Evolutionary conservation across 331 rosid genomes (phyloP), one percentile per base, ranked within the genome.

Genomic region (Malus hybrid): DNA sequence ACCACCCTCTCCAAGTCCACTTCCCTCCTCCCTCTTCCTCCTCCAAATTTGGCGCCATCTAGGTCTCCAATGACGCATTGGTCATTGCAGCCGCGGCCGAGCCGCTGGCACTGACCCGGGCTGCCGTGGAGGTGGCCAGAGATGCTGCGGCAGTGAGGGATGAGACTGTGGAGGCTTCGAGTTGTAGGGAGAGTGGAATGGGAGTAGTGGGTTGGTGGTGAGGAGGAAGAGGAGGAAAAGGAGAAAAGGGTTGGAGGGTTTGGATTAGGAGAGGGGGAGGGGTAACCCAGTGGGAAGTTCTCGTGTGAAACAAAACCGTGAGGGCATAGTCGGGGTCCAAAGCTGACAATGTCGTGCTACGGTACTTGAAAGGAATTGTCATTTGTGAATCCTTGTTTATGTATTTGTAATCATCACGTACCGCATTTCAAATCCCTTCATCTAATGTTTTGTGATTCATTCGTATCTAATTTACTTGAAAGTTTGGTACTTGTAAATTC

Each of bases 141-240:
- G 87, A 89, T 0, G 83, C 89, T 34, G 78, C 22, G 65, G 82
- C 64, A 14, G 87, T 50, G 66, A 56, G 62, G 46, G 44, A 65
- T 63, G 82, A 76, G 18, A 42, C 46, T 73, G 82, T 76, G 19
- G 82, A 66, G 46, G 79, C 39, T 60, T 80, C 81, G 84, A 30
- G 76, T 72, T 78, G 68, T 78, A 32, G 34, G 52, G 83, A 44
- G 20, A 46, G 53, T 86, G 90, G 46, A 76, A 66, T 63, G 82
- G 28, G 73, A 66, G 77, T 66, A 63, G 60, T 29, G 88, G 87
- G 24, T 36, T 76, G 81, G 86, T 55, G 20, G 58, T 65, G 78
- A 84, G 90, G 63, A 86, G 89, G 84, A 86, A 66, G 74, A 85
- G 29, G 71, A 83, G 80, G 81, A 79, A 73, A 28, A 77, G 81